Conservation (phyloP, 2,329 filamentous ascomycete species). For the Davidsoniella australis region DNA sequence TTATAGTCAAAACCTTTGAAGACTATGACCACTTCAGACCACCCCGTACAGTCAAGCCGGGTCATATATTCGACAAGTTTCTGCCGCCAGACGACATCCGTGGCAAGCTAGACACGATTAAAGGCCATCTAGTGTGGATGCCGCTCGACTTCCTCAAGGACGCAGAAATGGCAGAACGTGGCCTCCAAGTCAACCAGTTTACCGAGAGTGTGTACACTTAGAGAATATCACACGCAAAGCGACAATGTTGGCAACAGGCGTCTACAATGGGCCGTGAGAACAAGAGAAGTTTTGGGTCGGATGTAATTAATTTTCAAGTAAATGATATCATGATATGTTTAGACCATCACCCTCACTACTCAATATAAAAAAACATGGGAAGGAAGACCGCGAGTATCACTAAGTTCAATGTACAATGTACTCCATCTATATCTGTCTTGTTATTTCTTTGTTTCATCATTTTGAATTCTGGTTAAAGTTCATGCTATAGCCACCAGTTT, state of each 20-base stretch:
- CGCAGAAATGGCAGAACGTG: slow-evolving; percentile 76
- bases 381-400: neutral
- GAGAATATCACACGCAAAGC: slow-evolving; percentile 7
- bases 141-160: slow-evolving; percentile 74
- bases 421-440: neutral
- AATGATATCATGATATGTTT: too few relatives aligned
- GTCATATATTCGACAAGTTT: slow-evolving; percentile 73
- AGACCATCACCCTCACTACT: too few relatives aligned
- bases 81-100: slow-evolving; percentile 57
- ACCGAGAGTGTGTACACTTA: slow-evolving; percentile 78
- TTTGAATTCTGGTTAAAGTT: slow-evolving; percentile 42
- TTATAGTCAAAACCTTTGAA: slow-evolving; percentile 64
- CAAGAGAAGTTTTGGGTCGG: neutral
- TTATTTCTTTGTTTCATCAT: neutral
- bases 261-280: too few relatives aligned
- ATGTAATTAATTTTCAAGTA: neutral
- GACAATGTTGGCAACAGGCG: too few relatives aligned
- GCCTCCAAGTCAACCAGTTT: slow-evolving; percentile 67
- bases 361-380: neutral
- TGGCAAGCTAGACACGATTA: slow-evolving; percentile 58
- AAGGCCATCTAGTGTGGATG: slow-evolving; percentile 89
- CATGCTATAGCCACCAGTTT: slow-evolving; percentile 84
- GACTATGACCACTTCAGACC: slow-evolving; percentile 73
- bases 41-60: slow-evolving; percentile 53
- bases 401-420: too few relatives aligned